Conservation (phyloP, 2,329 filamentous ascomycete species). For the Sporothrix brunneoviolacea region DNA sequence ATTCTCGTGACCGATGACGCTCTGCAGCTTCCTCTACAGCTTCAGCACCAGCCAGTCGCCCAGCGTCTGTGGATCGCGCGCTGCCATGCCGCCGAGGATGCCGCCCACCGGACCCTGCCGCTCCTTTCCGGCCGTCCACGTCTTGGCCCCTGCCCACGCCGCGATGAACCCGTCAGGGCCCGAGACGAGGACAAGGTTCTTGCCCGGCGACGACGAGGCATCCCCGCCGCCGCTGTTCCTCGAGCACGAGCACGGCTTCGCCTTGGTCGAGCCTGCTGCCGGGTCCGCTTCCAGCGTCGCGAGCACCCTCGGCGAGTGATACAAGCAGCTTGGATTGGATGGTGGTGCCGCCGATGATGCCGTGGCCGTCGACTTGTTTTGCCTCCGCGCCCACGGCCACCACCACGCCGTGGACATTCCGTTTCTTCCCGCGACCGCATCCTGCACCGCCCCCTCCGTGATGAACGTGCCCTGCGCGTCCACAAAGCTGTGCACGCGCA, state of each 20-base stretch:
- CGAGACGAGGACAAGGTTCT: conserved; percentile 72
- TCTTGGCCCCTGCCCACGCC: conserved; percentile 72
- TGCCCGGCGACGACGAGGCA: conserved; percentile 19
- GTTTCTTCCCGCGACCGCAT: background rate
- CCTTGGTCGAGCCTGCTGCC: conserved; percentile 18
- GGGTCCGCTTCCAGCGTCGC: background rate
- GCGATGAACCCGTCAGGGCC: conserved; percentile 86
- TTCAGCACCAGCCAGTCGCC: conserved; percentile 49
- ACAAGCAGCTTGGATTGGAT: conserved; percentile 7
- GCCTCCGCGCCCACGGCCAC: conserved; percentile 15
- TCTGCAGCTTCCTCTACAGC: conserved; percentile 37
- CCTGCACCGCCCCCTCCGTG: conserved; percentile 39
- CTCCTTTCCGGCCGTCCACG: conserved; percentile 66
- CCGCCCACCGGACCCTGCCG: conserved; percentile 69
- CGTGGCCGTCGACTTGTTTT: background rate
- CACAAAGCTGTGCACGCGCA: conserved; percentile 69
- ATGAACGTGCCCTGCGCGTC: conserved; percentile 73
- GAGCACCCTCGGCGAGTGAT: conserved; percentile 4
- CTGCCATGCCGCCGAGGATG: conserved; percentile 53
- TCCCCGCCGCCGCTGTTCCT: conserved; percentile 28
- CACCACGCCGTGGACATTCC: background rate
- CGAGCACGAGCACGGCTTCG: conserved; percentile 16
- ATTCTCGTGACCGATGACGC: background rate
- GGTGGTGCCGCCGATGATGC: background rate
- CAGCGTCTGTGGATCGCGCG: conserved; percentile 31